Conservation (phyloP, 2,329 filamentous ascomycete genomes). For the Decorospora gaudefroyi region DNA sequence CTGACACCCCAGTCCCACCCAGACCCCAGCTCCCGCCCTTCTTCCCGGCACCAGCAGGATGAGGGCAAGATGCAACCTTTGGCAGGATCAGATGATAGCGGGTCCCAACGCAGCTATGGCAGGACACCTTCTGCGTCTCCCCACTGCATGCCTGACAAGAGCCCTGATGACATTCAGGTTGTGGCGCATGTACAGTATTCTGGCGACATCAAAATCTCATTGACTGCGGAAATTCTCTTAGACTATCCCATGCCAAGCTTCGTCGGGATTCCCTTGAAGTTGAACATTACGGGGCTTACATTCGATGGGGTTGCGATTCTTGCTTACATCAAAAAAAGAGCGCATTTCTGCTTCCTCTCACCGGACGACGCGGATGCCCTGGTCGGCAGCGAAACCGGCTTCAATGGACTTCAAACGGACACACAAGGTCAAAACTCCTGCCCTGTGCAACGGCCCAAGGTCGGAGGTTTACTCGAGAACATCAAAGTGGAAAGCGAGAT, state of each 20-base stretch:
- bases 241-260: constrained; percentile 99
- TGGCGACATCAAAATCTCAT: constrained; percentile 81
- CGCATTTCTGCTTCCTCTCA: constrained; percentile 93
- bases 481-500: constrained; percentile 98
- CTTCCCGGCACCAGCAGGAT: constrained; percentile 50
- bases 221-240: constrained; percentile 92
- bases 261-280: constrained; percentile 88
- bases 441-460: constrained; percentile 48
- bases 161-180: constrained; percentile 86
- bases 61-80: constrained; percentile 34
- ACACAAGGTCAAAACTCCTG: constrained; percentile 33
- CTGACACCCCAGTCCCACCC: constrained; percentile 53
- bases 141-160: constrained; percentile 68
- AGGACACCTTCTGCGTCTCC: constrained; percentile 47
- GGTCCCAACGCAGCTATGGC: constrained; percentile 37
- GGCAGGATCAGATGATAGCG: constrained; percentile 32
- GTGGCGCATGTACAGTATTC: constrained; percentile 89
- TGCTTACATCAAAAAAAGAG: constrained; percentile 83
- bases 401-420: constrained; percentile 36
- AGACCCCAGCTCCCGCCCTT: constrained; percentile 52
- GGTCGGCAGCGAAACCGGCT: constrained; percentile 53
- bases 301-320: constrained; percentile 95
- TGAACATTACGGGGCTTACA: constrained; percentile 91
- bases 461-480: constrained; percentile 83
- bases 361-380: constrained; percentile 82